phyloP scores from a whole-genome alignment of 345 rosid species.

The Abelmoschus esculentus region DNA sequence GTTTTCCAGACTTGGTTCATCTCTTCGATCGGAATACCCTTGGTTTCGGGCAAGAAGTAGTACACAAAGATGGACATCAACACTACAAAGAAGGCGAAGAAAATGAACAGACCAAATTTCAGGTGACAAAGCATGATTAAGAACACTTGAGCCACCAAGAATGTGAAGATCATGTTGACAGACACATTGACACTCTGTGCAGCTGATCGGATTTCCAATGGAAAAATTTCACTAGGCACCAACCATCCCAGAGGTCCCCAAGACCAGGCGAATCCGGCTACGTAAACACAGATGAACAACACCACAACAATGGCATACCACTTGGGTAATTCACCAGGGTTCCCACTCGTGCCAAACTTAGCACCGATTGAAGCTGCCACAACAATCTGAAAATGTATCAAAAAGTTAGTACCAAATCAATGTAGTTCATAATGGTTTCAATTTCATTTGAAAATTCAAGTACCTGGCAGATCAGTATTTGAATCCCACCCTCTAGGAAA shows the following conservation, averaged over 20 bases:
- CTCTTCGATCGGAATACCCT: conserved; percentile 65
- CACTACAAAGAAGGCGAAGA: conserved; percentile 56
- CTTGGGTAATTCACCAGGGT: conserved; percentile 53
- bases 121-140: conserved; percentile 72
- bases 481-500: conserved; percentile 73
- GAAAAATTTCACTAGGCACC: conserved; percentile 89
- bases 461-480: conserved; percentile 88
- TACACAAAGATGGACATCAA: conserved; percentile 46
- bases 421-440: background rate
- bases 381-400: conserved; percentile 20
- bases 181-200: conserved; percentile 86
- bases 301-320: conserved; percentile 85
- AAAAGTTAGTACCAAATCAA: background rate
- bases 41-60: conserved; percentile 64
- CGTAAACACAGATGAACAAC: conserved; percentile 72
- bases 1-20: conserved; percentile 52
- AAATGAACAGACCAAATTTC: conserved; percentile 61
- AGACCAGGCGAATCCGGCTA: conserved; percentile 85
- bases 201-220: conserved; percentile 77
- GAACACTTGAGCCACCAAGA: conserved; percentile 63
- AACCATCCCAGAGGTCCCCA: conserved; percentile 97
- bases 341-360: conserved; percentile 62
- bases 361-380: conserved; percentile 72
- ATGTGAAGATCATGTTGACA: conserved; percentile 85
- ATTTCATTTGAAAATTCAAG: background rate